Base-by-base conservation (phyloP, 75 land plant genomes). In the Pinus taeda region DNA sequence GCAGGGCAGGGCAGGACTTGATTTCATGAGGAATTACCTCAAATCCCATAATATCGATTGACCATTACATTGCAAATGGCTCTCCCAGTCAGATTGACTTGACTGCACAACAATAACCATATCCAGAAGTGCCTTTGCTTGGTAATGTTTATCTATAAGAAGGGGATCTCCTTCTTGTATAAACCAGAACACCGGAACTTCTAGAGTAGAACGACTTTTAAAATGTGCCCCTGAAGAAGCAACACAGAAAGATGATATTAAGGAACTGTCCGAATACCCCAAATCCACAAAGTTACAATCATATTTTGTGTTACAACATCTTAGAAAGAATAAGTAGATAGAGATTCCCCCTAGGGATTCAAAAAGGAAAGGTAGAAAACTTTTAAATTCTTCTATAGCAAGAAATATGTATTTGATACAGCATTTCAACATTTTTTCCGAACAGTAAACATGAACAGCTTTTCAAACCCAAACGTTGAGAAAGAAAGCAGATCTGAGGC, bases 101-200 rank as follows among this genome's bases (percentile, higher is more conserved):
- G 99, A 97, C 76, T 97, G 99, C 59, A 91, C 93, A 73, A 94
- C 99, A 79, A 97, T 82, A 69, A 97, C 89, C 99, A 97, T 97
- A 83, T 97, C 98, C 45, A 92, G 88, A 57, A 97, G 88, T 53
- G 99, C 89, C 83, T 91, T 97, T 57, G 99, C 98, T 77, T 88
- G 85, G 82, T 91, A 95, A 76, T 97, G 95, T 66, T 97, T 97
- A 88, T 97, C 99, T 20, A 97, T 85, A 59, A 97, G 83, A 30
- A 97, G 64, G 33, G 95, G 89, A 49, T 96, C 98, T 62, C 79
- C 81, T 71, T 82, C 37, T 71, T 97, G 90, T 56, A 97, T 80
- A 73, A 97, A 97, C 99, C 99, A 97, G 78, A 97, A 97, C 15
- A 97, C 88, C 26, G 99, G 99, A 71, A 97, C 90, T 85, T 97